Base-by-base conservation (phyloP, 2,329 filamentous ascomycete species). In the Colletotrichum noveboracense region DNA sequence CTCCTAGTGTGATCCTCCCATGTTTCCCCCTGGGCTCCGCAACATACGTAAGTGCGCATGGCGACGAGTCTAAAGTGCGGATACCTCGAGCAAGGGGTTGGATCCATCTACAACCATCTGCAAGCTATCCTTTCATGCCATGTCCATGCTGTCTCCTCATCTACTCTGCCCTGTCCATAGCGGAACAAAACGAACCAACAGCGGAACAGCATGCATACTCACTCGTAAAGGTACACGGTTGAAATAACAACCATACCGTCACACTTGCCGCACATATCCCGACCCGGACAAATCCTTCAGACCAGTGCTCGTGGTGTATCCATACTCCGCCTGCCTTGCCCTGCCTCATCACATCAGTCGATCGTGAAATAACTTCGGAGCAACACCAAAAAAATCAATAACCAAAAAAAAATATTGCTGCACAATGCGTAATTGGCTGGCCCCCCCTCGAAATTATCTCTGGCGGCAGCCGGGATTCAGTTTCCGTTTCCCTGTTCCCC, bases 41-140 rank as follows among this genome's bases (percentile, higher is more conserved):
- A 60, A 64, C 61, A 72, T 72, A 75, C 72, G 72, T 62, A 75
- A 75, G 69, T 58, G 48, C 32, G 69, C 58, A 75, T 60, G 43
- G 48, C 56, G 16, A 64, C 16, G 58, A 75, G 73, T 73, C 58
- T 73, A 73, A 73, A 73, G 73, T 69, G 64, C 73, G 70, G 70
- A 73, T 73, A 71, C 73, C 70, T 52, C 38, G 26, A 56, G 24
- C 64, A 43, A 66, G 62, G 69, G 62, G 43, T 21, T 16, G 48
- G 73, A 52, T 69, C 73, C 73, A 73, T 65, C 56, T 16, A 32
- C 14, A 36, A 60, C 16, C 43, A n/a, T 62, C 38, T 69, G 14
- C 34, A 30, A 36, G 48, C 56, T 56, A 67, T 52, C 43, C 62
- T 30, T 66, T 43, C 36, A 21, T 30, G 56, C 66, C 66, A 69